A percentile compares a stretch with the other conserved stretches of the same genome.
These are phyloP conservation scores for Arthrobotrys sphaeroides DNA, from an alignment of 2,329 filamentous ascomycete species.

Conservation along the genomic window DNA sequence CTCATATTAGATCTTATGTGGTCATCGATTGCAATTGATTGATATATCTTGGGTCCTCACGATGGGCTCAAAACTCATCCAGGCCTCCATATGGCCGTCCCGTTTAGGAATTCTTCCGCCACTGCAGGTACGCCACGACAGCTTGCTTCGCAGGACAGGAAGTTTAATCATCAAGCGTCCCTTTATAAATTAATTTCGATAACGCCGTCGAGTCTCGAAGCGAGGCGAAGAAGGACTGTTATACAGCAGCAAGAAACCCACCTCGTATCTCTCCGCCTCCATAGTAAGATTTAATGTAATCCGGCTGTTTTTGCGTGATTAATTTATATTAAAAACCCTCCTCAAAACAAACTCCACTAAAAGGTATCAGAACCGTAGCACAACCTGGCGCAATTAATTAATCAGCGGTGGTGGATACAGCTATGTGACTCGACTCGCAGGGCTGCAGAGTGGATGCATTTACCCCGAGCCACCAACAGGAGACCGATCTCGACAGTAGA, in stretches of 20 bases:
- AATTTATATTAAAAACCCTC: slow-evolving; percentile 21
- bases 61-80: neutral
- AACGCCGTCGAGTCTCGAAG: neutral
- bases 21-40: slow-evolving; percentile 12
- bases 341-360: neutral
- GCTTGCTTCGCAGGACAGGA: neutral
- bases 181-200: neutral
- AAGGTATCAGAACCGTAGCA: neutral
- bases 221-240: neutral
- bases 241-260: neutral
- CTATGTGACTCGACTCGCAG: slow-evolving; percentile 14
- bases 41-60: slow-evolving; percentile 1
- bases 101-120: neutral
- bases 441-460: slow-evolving; percentile 24
- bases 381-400: slow-evolving; percentile 13
- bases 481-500: slow-evolving; percentile 4
- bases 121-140: slow-evolving; percentile 20
- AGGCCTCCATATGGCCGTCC: neutral
- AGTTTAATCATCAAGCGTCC: neutral
- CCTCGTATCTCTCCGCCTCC: slow-evolving; percentile 1
- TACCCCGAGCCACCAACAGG: slow-evolving; percentile 11
- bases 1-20: neutral
- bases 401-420: neutral
- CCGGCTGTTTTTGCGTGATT: slow-evolving; percentile 27
- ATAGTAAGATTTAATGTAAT: slow-evolving; percentile 11